phyloP scores from a whole-genome alignment of 352 stramenopile genomes.

The Hyaloperonospora brassicae region DNA sequence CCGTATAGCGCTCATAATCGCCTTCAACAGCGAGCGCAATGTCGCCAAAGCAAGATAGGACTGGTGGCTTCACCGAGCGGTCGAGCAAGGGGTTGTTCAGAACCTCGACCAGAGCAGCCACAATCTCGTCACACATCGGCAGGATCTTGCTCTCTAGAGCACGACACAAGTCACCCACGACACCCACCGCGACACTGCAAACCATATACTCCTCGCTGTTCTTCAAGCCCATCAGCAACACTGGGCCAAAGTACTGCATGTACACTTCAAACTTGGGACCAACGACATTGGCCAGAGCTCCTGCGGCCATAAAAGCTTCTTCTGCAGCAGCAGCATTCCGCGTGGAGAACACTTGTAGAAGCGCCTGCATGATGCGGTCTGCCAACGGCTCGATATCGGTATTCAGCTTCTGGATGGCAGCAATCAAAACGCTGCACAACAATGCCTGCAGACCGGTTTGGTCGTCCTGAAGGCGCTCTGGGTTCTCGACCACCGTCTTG shows the following conservation, averaged over 20 bases:
- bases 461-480: slow-evolving; percentile 68
- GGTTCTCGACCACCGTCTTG: slow-evolving; percentile 52
- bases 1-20: slow-evolving; percentile 86
- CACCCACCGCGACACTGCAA: slow-evolving; percentile 91
- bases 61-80: slow-evolving; percentile 92
- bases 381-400: slow-evolving; percentile 79
- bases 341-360: slow-evolving; percentile 92
- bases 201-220: slow-evolving; percentile 96
- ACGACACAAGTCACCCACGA: slow-evolving; percentile 93
- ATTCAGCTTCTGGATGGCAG: slow-evolving; percentile 90
- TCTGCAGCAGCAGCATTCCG: slow-evolving; percentile 91
- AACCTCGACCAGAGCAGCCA: slow-evolving; percentile 90
- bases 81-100: slow-evolving; percentile 91
- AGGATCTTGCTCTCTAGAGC: slow-evolving; percentile 88
- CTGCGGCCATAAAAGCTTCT: slow-evolving; percentile 93
- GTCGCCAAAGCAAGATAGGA: slow-evolving; percentile 95
- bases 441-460: slow-evolving; percentile 73
- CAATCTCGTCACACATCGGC: slow-evolving; percentile 91
- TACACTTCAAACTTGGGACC: slow-evolving; percentile 93
- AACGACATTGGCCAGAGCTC: slow-evolving; percentile 88
- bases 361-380: slow-evolving; percentile 91
- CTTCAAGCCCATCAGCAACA: slow-evolving; percentile 87
- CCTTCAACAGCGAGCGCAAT: slow-evolving; percentile 93
- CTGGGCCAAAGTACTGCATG: slow-evolving; percentile 89
- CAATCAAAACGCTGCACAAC: slow-evolving; percentile 90